A percentile compares a stretch with the other conserved stretches of the same genome.
These are phyloP conservation scores for Novymonas esmeraldas DNA, from an alignment of 208 protist genomes.

Conservation along the genomic window DNA sequence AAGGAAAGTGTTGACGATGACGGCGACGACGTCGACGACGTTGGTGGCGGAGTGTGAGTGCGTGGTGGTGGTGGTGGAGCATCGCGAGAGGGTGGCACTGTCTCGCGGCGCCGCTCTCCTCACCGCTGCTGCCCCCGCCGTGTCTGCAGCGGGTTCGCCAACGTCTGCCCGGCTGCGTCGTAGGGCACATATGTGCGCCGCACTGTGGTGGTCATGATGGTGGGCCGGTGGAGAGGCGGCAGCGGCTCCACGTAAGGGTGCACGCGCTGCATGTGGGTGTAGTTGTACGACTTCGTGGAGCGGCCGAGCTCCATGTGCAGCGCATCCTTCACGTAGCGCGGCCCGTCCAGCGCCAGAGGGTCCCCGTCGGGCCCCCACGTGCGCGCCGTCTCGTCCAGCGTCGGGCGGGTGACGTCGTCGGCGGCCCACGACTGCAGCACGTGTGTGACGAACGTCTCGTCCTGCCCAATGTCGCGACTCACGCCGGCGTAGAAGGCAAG, in stretches of 20 bases:
- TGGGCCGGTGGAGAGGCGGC: conserved; percentile 59
- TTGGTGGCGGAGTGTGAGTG: too few species aligned
- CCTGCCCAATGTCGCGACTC: conserved; percentile 45
- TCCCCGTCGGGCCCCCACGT: conserved; percentile 79
- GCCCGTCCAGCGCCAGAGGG: conserved; percentile 51
- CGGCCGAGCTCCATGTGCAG: conserved; percentile 55
- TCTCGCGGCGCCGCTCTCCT: too few species aligned
- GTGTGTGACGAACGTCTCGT: conserved; percentile 76
- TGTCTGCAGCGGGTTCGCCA: conserved; percentile 58
- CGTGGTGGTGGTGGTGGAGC: too few species aligned
- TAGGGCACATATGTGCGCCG: conserved; percentile 44
- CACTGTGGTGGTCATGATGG: conserved; percentile 65
- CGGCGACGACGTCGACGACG: too few species aligned
- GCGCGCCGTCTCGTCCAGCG: conserved; percentile 64
- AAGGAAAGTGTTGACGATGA: too few species aligned
- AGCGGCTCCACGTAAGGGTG: conserved; percentile 70
- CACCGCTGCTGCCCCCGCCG: conserved; percentile 51
- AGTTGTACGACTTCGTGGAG: conserved; percentile 75
- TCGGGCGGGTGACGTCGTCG: conserved; percentile 55
- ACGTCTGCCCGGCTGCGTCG: conserved; percentile 27
- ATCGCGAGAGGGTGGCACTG: too few species aligned
- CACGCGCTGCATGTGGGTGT: conserved; percentile 75
- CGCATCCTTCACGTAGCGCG: conserved; percentile 70
- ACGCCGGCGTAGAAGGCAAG: conserved; percentile 80
- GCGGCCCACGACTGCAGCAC: conserved; percentile 77